phyloP scores from a whole-genome alignment of 2,329 filamentous ascomycete species.

The Chlorencoelia australis region DNA sequence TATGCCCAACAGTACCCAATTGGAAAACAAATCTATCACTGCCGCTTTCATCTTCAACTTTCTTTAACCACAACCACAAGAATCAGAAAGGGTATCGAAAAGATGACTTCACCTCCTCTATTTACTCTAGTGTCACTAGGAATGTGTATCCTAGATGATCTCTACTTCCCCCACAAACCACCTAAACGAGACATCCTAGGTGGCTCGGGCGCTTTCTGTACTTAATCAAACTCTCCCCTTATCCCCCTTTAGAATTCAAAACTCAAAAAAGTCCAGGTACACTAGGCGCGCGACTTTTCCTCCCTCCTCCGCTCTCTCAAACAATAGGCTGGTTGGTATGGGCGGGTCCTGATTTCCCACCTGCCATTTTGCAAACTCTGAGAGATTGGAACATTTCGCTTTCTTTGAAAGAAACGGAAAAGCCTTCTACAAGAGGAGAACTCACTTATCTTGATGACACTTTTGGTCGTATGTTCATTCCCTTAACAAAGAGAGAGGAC shows the following conservation, averaged over 20 bases:
- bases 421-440: not conserved
- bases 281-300: slow-evolving; percentile 3
- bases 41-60: no score
- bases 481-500: no score
- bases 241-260: not conserved
- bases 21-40: no score
- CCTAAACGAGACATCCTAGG: not conserved
- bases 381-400: not conserved
- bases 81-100: no score
- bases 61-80: no score
- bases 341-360: not conserved
- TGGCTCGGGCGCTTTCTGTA: slow-evolving; percentile 1
- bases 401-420: not conserved
- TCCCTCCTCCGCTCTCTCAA: not conserved
- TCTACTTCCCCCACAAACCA: not conserved
- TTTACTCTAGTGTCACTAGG: not conserved
- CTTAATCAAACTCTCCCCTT: not conserved
- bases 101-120: no score
- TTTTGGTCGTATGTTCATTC: not conserved
- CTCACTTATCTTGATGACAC: not conserved
- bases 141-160: slow-evolving; percentile 2
- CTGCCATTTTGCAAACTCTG: not conserved
- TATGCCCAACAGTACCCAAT: no score
- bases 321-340: not conserved
- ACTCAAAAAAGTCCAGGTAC: not conserved